Evolutionary conservation across 257 asterid species (phyloP), one percentile per base, ranked within the genome.

Genomic region (Thymus quinquecostatus): DNA sequence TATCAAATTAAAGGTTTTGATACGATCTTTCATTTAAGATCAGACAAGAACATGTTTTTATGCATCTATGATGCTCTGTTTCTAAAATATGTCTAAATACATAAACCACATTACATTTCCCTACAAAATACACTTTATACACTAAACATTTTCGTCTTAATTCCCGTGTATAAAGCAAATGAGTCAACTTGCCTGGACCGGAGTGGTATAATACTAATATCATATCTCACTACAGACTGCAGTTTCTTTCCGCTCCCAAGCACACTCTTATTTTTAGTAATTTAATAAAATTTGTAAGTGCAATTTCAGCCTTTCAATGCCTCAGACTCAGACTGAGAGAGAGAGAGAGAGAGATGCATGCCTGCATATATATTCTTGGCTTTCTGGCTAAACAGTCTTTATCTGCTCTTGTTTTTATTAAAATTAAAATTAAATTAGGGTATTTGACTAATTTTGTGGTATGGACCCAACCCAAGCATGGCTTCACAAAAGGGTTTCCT

Each of bases 291-390:
- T 10, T 3, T 1, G 21, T 13, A 45, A 63, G 72, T 54, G 75
- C 56, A 14, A 40, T 30, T 41, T 13, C 66, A 56, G 75, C 70
- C 33, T 44, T 64, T 45, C 59, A 2, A 8, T 38, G 51, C 4
- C 63, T 2, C 4, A 44, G 36, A 29, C 21, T 21, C 21, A 21
- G 21, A 21, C 21, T 21, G 53, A 28, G 56, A 21, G 55, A 13
- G 55, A 13, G 21, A 6, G 10, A 44, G 50, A 6, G 12, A 44
- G 51, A 4, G 55, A 13, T 27, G 84, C 81, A 62, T 80, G 84
- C 84, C 80, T 75, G 70, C 64, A 69, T 51, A 44, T 34, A 44
- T 43, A 51, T 27, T 76, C 78, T 80, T 63, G 81, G 76, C 67
- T 67, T 66, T 79, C 30, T 60, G 49, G 21, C 72, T 59, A 69